Base-by-base conservation (phyloP, 768 basidiomycete genomes). In the Rhodotorula sphaerocarpa region DNA sequence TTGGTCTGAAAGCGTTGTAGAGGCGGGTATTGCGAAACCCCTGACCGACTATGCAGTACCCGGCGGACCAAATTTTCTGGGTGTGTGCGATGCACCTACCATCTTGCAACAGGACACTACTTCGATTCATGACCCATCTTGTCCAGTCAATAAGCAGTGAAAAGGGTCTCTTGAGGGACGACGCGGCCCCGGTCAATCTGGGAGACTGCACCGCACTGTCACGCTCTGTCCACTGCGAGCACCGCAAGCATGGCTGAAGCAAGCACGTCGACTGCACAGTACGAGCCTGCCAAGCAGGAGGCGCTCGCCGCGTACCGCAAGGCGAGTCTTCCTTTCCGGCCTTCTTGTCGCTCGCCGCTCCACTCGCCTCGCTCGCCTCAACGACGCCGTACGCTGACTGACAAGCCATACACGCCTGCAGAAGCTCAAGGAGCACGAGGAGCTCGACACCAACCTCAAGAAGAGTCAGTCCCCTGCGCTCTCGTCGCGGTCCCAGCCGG, bases 391-490 rank as follows among this genome's bases (percentile, higher is more conserved):
- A 14, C 2, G 34, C 33, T 39, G 34, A 36, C 33, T 31, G 5
- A n/a, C 3, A 1, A 43, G 33, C 44, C 7, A 2, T 10, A 12
- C 44, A 11, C 50, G 21, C n/a, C 11, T 4, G n/a, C 72, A 97
- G 93, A 99, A 96, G 89, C 84, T 96, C 82, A 85, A 84, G 69
- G 83, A 84, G 64, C 95, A 99, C 75, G 89, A 93, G 78, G 78
- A 80, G 52, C 86, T 84, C 69, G 87, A 88, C 71, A 85, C 89
- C 71, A 86, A 80, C 73, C 79, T 99, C 70, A 96, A 95, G 83
- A 89, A 84, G 70, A 79, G 93, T 96, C 70, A 71, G 88, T 79
- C 18, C 4, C 23, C 41, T 20, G 46, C 55, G 12, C 42, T 21
- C 57, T 44, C 25, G 7, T 6, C 30, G 23, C 30, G n/a, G n/a